A percentile compares a stretch with the other conserved stretches of the same genome.
These are phyloP conservation scores for Mimosa pudica DNA, from an alignment of 306 rosid genomes.

Conservation along the genomic window DNA sequence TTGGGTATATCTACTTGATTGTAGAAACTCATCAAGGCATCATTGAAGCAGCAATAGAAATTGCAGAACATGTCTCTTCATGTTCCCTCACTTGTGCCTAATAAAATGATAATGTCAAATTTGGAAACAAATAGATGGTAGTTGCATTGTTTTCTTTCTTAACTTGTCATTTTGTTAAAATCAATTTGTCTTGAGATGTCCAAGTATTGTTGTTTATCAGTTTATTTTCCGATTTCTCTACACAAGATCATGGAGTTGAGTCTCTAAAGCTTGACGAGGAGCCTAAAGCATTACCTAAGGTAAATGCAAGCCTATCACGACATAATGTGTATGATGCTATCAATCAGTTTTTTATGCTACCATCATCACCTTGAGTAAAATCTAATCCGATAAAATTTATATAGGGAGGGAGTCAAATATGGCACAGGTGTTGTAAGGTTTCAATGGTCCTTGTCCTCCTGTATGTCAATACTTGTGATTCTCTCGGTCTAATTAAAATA, in stretches of 20 bases:
- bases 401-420: not conserved
- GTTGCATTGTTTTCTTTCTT: not conserved
- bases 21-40: conserved; percentile 74
- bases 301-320: conserved; percentile 14
- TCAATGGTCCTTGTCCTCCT: not conserved
- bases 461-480: conserved; percentile 5
- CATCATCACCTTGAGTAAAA: not conserved
- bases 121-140: conserved; percentile 63
- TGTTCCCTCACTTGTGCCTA: conserved; percentile 54
- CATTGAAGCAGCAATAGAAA: conserved; percentile 75
- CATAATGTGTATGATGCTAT: not conserved
- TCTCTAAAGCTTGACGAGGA: conserved; percentile 54
- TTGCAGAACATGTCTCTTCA: conserved; percentile 70
- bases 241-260: conserved; percentile 46
- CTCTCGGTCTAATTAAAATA: not conserved
- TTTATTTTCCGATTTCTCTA: conserved; percentile 58
- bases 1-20: conserved; percentile 26
- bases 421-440: not conserved
- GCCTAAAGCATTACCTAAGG: conserved; percentile 70
- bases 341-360: not conserved
- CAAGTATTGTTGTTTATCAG: conserved; percentile 46
- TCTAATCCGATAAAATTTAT: not conserved
- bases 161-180: not conserved
- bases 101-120: conserved; percentile 46
- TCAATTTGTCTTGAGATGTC: conserved; percentile 8